Conservation (phyloP, 352 stramenopile genomes). For the Globisporangium polare region DNA sequence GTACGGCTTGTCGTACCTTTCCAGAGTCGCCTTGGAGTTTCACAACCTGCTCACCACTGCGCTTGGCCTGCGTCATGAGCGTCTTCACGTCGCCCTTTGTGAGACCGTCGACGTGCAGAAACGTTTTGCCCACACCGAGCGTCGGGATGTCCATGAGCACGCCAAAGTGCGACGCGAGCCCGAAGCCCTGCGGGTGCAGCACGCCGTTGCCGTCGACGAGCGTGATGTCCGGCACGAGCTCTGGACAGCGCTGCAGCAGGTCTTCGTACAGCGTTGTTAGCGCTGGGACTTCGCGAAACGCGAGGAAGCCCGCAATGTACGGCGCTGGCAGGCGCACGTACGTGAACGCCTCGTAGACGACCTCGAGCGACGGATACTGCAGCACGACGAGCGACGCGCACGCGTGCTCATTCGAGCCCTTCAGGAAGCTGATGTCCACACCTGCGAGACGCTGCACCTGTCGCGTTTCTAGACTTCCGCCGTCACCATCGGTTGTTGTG, state of each 20-base stretch:
- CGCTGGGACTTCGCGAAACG: constrained; percentile 73
- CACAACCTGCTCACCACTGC: constrained; percentile 27
- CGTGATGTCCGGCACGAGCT: constrained; percentile 78
- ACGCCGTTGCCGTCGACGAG: constrained; percentile 92
- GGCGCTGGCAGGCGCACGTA: constrained; percentile 77
- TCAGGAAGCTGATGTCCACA: constrained; percentile 85
- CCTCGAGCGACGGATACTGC: constrained; percentile 46
- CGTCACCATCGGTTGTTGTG: not conserved
- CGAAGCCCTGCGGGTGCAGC: constrained; percentile 88
- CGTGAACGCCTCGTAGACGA: constrained; percentile 82
- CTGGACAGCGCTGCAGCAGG: constrained; percentile 45
- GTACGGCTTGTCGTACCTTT: constrained; percentile 14
- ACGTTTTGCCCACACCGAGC: constrained; percentile 89
- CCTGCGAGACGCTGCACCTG: constrained; percentile 48
- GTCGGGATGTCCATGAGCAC: constrained; percentile 87
- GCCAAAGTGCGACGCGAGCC: constrained; percentile 92
- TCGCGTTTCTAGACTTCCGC: not conserved
- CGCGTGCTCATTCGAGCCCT: constrained; percentile 72
- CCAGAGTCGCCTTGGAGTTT: constrained; percentile 57
- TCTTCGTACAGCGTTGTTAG: constrained; percentile 68
- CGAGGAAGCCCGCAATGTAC: constrained; percentile 80
- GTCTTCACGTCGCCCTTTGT: constrained; percentile 64
- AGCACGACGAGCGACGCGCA: constrained; percentile 83
- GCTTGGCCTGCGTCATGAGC: constrained; percentile 42
- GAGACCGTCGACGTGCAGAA: constrained; percentile 87